phyloP scores from a whole-genome alignment of 208 protist genomes.

The Leishmania turanica region DNA sequence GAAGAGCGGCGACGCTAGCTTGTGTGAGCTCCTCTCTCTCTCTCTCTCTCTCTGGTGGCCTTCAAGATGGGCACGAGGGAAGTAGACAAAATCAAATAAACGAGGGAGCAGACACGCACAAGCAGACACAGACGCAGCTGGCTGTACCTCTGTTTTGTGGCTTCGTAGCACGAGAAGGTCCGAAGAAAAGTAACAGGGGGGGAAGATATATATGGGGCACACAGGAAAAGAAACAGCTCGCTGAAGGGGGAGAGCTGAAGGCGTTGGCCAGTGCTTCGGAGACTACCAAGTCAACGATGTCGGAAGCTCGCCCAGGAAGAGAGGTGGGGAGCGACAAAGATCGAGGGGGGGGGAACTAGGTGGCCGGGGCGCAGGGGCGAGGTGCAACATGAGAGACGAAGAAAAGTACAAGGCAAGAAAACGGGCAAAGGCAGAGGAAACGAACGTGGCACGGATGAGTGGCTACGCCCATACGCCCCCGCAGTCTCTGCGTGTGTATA shows the following conservation, averaged over 20 bases:
- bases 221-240: background rate
- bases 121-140: background rate
- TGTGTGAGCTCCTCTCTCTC: background rate
- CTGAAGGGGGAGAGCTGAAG: background rate
- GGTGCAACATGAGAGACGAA: background rate
- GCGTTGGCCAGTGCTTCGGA: background rate
- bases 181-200: no score
- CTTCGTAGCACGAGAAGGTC: background rate
- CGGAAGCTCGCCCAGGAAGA: background rate
- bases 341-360: background rate
- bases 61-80: background rate
- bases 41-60: background rate
- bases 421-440: conserved; percentile 6
- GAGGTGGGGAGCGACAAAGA: background rate
- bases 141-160: background rate
- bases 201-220: background rate
- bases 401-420: background rate
- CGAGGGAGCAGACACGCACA: background rate
- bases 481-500: background rate
- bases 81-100: background rate
- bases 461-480: background rate
- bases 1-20: background rate
- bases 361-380: background rate
- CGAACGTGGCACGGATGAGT: conserved; percentile 1
- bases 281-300: background rate